Conservation (phyloP, 2,329 filamentous ascomycete species). For the Plenodomus lindquistii region DNA sequence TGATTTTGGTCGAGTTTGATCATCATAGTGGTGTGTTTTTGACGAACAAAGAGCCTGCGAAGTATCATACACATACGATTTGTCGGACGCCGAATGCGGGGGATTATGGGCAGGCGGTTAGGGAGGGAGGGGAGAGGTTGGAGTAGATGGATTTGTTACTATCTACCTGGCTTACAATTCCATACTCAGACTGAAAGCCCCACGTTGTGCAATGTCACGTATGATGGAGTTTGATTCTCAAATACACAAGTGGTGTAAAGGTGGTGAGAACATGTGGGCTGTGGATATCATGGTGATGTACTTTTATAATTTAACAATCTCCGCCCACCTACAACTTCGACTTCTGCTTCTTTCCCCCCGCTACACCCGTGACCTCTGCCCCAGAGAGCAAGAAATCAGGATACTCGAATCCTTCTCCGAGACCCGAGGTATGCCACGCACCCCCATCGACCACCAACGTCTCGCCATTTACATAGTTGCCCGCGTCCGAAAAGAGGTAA, state of each 20-base stretch:
- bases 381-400: conserved; percentile 63
- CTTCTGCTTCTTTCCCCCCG: conserved; percentile 56
- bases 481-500: conserved; percentile 83
- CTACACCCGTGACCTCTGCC: conserved; percentile 59
- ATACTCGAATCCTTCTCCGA: conserved; percentile 53
- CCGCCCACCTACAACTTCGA: neutral
- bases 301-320: neutral
- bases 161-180: too few species aligned
- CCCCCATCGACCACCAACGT: conserved; percentile 68
- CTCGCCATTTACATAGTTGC: conserved; percentile 83
- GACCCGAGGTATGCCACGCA: conserved; percentile 51
- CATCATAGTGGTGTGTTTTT: conserved; percentile 80
- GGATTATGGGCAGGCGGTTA: conserved; percentile 69
- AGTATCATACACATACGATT: conserved; percentile 79
- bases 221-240: too few species aligned
- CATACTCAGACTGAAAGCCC: too few species aligned
- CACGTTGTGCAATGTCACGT: too few species aligned
- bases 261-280: too few species aligned
- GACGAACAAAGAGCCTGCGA: conserved; percentile 71
- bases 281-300: neutral
- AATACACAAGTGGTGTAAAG: too few species aligned
- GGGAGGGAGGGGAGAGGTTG: conserved; percentile 27
- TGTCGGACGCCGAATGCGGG: conserved; percentile 73
- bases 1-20: conserved; percentile 76
- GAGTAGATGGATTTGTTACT: conserved; percentile 2